A percentile compares a stretch with the other conserved stretches of the same genome.
phyloP scores from a whole-genome alignment of 768 basidiomycete genomes.

The Tricholoma furcatifolium region DNA sequence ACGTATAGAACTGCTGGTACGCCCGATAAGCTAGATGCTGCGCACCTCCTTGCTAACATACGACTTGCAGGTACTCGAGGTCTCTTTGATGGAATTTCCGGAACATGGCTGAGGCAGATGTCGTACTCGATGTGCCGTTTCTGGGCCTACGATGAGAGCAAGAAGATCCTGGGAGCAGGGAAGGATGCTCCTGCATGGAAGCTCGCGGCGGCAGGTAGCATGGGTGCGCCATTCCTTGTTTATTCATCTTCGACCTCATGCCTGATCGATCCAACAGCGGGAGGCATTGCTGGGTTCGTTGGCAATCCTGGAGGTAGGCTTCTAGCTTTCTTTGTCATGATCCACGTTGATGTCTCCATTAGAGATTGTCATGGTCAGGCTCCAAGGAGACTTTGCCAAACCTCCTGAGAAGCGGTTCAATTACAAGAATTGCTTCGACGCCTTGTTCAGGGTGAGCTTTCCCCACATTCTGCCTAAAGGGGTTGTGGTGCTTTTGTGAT shows the following conservation, averaged over 20 bases:
- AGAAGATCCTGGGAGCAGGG: slow-evolving; percentile 75
- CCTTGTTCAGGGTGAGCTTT: slow-evolving; percentile 65
- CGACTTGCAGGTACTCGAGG: slow-evolving; percentile 52
- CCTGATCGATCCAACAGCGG: slow-evolving; percentile 48
- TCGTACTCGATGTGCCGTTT: slow-evolving; percentile 91
- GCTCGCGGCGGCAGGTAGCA: slow-evolving; percentile 77
- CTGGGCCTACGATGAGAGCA: slow-evolving; percentile 91
- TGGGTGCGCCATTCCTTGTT: slow-evolving; percentile 56
- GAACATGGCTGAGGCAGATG: slow-evolving; percentile 92
- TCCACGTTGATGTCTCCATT: neutral
- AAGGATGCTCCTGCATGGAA: slow-evolving; percentile 78
- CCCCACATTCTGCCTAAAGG: slow-evolving; percentile 12
- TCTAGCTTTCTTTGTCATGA: neutral
- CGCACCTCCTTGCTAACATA: slow-evolving; percentile 20
- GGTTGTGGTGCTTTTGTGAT: slow-evolving; percentile 16
- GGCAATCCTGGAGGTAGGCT: slow-evolving; percentile 79
- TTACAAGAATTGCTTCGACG: slow-evolving; percentile 89
- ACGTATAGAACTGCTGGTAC: slow-evolving; percentile 77
- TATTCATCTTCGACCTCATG: slow-evolving; percentile 5
- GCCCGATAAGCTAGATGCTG: slow-evolving; percentile 10
- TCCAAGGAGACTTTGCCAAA: slow-evolving; percentile 91
- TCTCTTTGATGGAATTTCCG: slow-evolving; percentile 82
- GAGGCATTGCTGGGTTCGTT: slow-evolving; percentile 82
- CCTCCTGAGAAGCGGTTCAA: slow-evolving; percentile 85
- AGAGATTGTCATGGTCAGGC: slow-evolving; percentile 84